Base-by-base conservation (phyloP, 2,329 filamentous ascomycete genomes). In the Phyllosticta citribraziliensis region DNA sequence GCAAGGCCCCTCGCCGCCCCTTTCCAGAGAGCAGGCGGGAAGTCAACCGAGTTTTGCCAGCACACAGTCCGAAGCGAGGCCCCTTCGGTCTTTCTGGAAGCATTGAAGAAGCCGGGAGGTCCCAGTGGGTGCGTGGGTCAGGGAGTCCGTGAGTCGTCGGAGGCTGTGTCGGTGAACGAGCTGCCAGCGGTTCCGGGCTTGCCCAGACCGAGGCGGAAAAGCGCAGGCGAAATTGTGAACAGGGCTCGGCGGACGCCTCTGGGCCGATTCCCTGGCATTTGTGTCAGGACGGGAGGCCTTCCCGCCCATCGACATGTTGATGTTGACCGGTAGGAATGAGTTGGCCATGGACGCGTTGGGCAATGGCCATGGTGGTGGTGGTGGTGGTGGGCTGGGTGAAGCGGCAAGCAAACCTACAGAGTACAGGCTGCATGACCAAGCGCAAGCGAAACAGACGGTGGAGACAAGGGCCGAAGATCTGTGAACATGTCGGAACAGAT, bases 21-120 rank as follows among this genome's bases (percentile, higher is more conserved):
- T 60, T 60, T 60, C 58, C 52, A 30, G 35, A 51, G 58, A 35
- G 35, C 27, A 51, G 55, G 58, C 54, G 58, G 58, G 27, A 53
- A 52, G n/a, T 30, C 57, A 53, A 55, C 52, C 57, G 35, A 40
- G 52, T 52, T 53, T 60, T 60, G 58, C 58, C 58, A 60, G 40
- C 58, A 60, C 58, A 60, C 58, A 60, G 58, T 35, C 27, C 58
- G 58, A 60, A 53, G 58, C 58, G 58, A 60, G 58, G 58, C 58
- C 58, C 58, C 52, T 47, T 60, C 58, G 58, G 58, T 50, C 52
- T 53, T 60, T 60, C 58, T 60, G 35, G 58, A 60, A 60, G 52
- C 40, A 40, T 19, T 60, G 53, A 24, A 55, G 58, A 60, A 60
- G 58, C 58, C 58, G 58, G 58, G 58, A 60, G 52, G 58, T 55